phyloP scores from a whole-genome alignment of 1,284 basidiomycete genomes.

The Coriolopsis trogii region DNA sequence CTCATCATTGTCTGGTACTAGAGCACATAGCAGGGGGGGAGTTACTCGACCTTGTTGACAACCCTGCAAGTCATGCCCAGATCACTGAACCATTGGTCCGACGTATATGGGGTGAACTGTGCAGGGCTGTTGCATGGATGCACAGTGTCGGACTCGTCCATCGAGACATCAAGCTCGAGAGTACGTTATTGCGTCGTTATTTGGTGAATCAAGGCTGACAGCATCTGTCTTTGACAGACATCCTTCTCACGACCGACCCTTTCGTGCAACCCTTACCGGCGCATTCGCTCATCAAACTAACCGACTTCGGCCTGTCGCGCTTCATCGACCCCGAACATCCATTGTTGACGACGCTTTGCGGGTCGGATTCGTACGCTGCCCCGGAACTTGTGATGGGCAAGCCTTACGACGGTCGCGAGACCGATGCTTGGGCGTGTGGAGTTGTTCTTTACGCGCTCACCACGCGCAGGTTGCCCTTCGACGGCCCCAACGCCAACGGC shows the following conservation, averaged over 20 bases:
- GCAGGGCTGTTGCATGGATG: constrained; percentile 87
- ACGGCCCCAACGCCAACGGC: constrained; percentile 6
- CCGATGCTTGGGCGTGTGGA: constrained; percentile 92
- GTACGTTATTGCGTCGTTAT: constrained; percentile 49
- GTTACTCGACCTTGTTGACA: constrained; percentile 78
- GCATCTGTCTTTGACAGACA: constrained; percentile 40
- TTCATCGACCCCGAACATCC: constrained; percentile 79
- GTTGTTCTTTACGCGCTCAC: constrained; percentile 86
- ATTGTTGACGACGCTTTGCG: constrained; percentile 84
- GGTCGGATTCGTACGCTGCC: constrained; percentile 90
- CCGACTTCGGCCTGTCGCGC: constrained; percentile 89
- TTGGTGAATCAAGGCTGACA: constrained; percentile 10
- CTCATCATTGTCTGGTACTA: constrained; percentile 82
- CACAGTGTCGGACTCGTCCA: constrained; percentile 88
- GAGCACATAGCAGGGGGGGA: constrained; percentile 84
- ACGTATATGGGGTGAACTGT: constrained; percentile 81
- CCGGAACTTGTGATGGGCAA: constrained; percentile 80
- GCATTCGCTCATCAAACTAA: constrained; percentile 79
- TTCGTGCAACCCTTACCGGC: constrained; percentile 43
- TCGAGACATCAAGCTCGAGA: constrained; percentile 94
- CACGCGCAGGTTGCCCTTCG: constrained; percentile 79
- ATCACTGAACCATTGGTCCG: constrained; percentile 66
- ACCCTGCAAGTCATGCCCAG: constrained; percentile 52
- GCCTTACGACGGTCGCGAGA: constrained; percentile 84
- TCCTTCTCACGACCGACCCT: constrained; percentile 51